A percentile compares a stretch with the other conserved stretches of the same genome.
These are phyloP conservation scores for Simmondsia chinensis DNA, from an alignment of 148 eudicot species.

Conservation along the genomic window DNA sequence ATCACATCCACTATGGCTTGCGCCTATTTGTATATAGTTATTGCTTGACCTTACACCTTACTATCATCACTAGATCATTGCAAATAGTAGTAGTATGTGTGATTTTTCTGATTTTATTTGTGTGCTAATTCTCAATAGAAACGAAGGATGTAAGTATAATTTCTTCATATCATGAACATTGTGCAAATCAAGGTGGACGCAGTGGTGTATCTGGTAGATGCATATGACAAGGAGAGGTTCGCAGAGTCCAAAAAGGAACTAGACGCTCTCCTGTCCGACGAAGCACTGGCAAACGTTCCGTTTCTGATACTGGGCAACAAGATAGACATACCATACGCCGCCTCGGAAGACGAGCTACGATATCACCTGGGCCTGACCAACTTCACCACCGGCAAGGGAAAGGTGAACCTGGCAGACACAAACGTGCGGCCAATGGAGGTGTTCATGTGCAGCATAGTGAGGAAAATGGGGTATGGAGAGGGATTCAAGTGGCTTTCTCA, in stretches of 20 bases:
- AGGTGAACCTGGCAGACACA: conserved; percentile 55
- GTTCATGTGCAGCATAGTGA: conserved; percentile 84
- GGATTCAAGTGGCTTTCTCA: conserved; percentile 90
- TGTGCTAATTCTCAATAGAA: too few species aligned
- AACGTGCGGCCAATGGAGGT: conserved; percentile 76
- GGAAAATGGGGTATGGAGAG: conserved; percentile 90
- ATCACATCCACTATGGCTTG: too few species aligned
- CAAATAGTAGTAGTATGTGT: too few species aligned
- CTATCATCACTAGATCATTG: too few species aligned
- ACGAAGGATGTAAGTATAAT: too few species aligned
- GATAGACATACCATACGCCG: conserved; percentile 82
- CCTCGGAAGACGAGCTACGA: conserved; percentile 74
- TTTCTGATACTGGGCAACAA: conserved; percentile 75
- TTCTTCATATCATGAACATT: not conserved
- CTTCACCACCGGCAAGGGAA: conserved; percentile 79
- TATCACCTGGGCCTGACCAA: conserved; percentile 52
- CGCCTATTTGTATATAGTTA: too few species aligned
- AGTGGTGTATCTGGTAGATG: conserved; percentile 77
- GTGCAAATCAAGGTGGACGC: conserved; percentile 60
- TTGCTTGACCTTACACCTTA: too few species aligned
- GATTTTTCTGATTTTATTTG: too few species aligned
- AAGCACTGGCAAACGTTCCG: conserved; percentile 66
- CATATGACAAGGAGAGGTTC: conserved; percentile 76
- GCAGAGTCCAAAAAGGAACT: conserved; percentile 80
- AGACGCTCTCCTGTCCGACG: conserved; percentile 81